A percentile compares a stretch with the other conserved stretches of the same genome.
phyloP scores from a whole-genome alignment of 176 grass and related monocot species.

The Eragrostis curvula region DNA sequence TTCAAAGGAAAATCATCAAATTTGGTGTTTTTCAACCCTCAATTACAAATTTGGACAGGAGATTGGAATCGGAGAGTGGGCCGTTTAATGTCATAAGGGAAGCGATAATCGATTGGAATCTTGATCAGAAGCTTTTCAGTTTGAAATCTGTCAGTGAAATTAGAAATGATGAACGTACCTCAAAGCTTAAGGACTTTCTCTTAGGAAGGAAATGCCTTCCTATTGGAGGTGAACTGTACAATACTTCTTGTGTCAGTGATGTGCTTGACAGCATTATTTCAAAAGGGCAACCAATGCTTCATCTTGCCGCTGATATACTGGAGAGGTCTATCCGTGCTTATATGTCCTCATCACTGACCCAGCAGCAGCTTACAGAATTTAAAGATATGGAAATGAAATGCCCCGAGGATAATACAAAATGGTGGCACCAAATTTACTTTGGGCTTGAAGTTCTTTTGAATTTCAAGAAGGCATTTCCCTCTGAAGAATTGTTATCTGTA shows the following conservation, averaged over 20 bases:
- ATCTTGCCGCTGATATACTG: constrained; percentile 23
- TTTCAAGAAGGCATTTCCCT: constrained; percentile 36
- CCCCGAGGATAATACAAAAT: constrained; percentile 36
- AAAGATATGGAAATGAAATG: constrained; percentile 29
- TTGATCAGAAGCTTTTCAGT: constrained; percentile 52
- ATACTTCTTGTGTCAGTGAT: constrained; percentile 46
- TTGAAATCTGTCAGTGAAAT: constrained; percentile 44
- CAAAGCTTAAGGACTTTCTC: constrained; percentile 42
- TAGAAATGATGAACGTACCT: constrained; percentile 19
- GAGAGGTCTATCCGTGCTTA: constrained; percentile 29
- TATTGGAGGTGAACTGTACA: constrained; percentile 49
- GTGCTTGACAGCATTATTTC: constrained; percentile 36
- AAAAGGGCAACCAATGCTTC: constrained; percentile 37
- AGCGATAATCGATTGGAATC: constrained; percentile 54
- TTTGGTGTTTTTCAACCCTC: constrained; percentile 35
- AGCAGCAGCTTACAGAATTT: constrained; percentile 36
- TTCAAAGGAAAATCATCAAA: constrained; percentile 53
- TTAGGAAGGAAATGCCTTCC: constrained; percentile 36
- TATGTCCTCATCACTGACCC: constrained; percentile 13
- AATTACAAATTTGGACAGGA: constrained; percentile 41
- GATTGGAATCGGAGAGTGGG: constrained; percentile 44
- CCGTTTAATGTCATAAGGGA: constrained; percentile 44
- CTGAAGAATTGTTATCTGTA: constrained; percentile 33
- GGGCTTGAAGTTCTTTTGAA: constrained; percentile 47
- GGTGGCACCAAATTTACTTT: constrained; percentile 59